Evolutionary conservation across 2,329 filamentous ascomycete genomes (phyloP).

Genomic region (Didymellaceae sp.): DNA sequence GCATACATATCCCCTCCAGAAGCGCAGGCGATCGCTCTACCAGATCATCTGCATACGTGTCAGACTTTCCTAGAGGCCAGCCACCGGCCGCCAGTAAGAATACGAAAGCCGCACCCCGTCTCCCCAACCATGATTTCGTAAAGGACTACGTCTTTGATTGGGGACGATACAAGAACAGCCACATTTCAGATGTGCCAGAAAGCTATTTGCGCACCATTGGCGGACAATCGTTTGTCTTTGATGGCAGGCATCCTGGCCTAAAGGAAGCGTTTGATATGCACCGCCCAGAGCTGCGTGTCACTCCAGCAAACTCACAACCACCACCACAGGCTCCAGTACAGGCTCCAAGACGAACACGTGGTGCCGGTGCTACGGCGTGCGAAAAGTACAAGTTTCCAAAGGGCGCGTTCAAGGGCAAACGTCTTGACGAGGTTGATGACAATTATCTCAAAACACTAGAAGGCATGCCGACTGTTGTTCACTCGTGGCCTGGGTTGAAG

Average conservation of each 20-base stretch:
- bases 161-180: slow-evolving; percentile 24
- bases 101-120: slow-evolving; percentile 19
- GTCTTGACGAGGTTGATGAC: slow-evolving; percentile 26
- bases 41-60: slow-evolving; percentile 8
- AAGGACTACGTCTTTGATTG: slow-evolving; percentile 32
- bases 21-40: slow-evolving; percentile 1
- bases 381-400: slow-evolving; percentile 21
- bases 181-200: slow-evolving; percentile 28
- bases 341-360: slow-evolving; percentile 9
- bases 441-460: slow-evolving; percentile 30
- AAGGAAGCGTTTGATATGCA: slow-evolving; percentile 35
- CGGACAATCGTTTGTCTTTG: slow-evolving; percentile 28
- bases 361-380: slow-evolving; percentile 1
- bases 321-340: slow-evolving; percentile 7
- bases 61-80: slow-evolving; percentile 19
- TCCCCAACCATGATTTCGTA: slow-evolving; percentile 12
- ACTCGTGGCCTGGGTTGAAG: slow-evolving; percentile 29
- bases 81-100: slow-evolving; percentile 9
- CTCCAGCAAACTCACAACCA: slow-evolving; percentile 9
- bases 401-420: slow-evolving; percentile 20
- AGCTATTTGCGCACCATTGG: slow-evolving; percentile 33
- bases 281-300: slow-evolving; percentile 25
- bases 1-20: neutral
- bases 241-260: slow-evolving; percentile 25
- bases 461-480: slow-evolving; percentile 22